Conservation (phyloP, 768 basidiomycete species). For the Crucibulum laeve region DNA sequence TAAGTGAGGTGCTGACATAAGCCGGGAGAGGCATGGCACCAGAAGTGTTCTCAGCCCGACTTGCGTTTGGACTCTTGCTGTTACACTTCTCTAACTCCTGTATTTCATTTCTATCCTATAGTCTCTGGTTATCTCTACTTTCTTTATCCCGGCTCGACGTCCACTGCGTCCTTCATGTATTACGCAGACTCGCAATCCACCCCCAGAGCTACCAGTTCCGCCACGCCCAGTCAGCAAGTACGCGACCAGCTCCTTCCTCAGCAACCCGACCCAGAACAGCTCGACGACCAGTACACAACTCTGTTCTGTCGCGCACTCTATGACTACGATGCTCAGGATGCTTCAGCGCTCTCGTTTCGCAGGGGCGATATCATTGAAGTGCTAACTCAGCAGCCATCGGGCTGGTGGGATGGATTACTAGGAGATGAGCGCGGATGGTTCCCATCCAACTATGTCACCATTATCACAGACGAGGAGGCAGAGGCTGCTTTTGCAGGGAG, state of each 20-base stretch:
- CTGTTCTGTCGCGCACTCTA: conserved; percentile 92
- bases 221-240: too few relatives aligned
- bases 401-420: conserved; percentile 98
- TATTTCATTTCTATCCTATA: too few relatives aligned
- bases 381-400: conserved; percentile 83
- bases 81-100: not conserved
- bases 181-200: too few relatives aligned
- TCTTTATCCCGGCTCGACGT: too few relatives aligned
- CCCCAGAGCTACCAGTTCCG: too few relatives aligned
- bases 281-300: conserved; percentile 62
- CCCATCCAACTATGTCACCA: conserved; percentile 89
- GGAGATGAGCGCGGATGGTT: conserved; percentile 94
- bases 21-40: not conserved
- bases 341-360: conserved; percentile 83
- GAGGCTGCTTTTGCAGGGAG: conserved; percentile 57
- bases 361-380: conserved; percentile 93
- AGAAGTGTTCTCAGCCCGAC: not conserved
- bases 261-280: conserved; percentile 25
- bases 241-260: too few relatives aligned
- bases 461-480: conserved; percentile 78
- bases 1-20: too few relatives aligned
- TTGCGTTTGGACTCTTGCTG: not conserved
- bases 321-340: conserved; percentile 84
- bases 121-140: too few relatives aligned
- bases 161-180: too few relatives aligned